Percentiles rank a stretch among this genome's conserved stretches.
These are phyloP conservation scores for Senna siamea DNA, from an alignment of 306 rosid species.

Conservation along the genomic window DNA sequence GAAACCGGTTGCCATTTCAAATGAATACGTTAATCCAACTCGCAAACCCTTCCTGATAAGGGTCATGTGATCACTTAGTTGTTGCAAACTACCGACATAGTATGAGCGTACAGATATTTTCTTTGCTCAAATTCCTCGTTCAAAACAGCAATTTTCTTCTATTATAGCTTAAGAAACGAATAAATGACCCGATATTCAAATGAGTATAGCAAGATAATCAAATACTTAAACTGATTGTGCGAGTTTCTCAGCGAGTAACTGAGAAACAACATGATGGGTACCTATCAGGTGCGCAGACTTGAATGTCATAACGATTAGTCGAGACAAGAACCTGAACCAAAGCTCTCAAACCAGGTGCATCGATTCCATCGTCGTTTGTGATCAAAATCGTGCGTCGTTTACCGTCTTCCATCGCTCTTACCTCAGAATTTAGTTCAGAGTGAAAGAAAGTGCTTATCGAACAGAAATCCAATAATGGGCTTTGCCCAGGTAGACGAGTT, in stretches of 20 bases:
- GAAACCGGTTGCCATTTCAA: too few relatives aligned
- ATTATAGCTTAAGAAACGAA: not conserved
- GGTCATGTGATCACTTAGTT: not conserved
- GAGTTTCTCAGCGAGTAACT: not conserved
- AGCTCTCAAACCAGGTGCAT: slow-evolving; percentile 85
- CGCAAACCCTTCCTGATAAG: too few relatives aligned
- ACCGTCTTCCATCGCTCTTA: slow-evolving; percentile 49
- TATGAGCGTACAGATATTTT: not conserved
- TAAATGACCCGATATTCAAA: not conserved
- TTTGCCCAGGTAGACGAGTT: too few relatives aligned
- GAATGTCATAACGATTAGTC: slow-evolving; percentile 61
- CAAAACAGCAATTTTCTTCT: not conserved
- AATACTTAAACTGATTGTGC: not conserved
- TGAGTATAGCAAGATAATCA: not conserved
- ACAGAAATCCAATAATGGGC: not conserved
- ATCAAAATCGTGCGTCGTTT: slow-evolving; percentile 62
- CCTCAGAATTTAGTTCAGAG: not conserved
- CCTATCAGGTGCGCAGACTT: slow-evolving; percentile 95
- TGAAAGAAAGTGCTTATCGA: not conserved
- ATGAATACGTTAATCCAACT: too few relatives aligned
- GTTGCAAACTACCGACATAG: not conserved
- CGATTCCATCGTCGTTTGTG: slow-evolving; percentile 96
- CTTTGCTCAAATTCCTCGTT: not conserved
- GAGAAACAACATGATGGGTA: slow-evolving; percentile 9
- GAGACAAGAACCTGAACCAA: slow-evolving; percentile 74